These are phyloP conservation scores for Psilocybe tampanensis DNA, from an alignment of 768 basidiomycete genomes.

Conservation along the genomic window DNA sequence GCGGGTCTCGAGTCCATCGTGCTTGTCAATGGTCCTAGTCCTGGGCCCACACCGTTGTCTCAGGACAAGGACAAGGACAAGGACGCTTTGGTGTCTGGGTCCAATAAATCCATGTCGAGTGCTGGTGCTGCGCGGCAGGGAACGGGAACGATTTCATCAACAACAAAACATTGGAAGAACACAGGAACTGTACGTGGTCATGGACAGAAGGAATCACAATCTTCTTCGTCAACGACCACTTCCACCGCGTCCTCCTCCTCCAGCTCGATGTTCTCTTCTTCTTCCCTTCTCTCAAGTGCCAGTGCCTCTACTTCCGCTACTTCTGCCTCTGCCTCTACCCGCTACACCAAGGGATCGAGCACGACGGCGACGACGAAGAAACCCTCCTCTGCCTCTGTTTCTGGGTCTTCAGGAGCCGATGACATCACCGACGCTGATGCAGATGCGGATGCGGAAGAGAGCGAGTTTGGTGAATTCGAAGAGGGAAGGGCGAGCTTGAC, in stretches of 20 bases:
- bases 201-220: conserved; percentile 24
- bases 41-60: not conserved
- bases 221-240: conserved; percentile 16
- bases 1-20: conserved; percentile 38
- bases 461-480: conserved; percentile 22
- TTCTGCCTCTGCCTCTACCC: no score
- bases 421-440: not conserved
- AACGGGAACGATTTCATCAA: not conserved
- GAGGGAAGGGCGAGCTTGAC: no score
- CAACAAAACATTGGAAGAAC: not conserved
- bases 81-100: no score
- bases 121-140: not conserved
- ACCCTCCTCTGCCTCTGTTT: not conserved
- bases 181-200: conserved; percentile 9
- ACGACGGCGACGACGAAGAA: not conserved
- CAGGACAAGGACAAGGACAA: not conserved
- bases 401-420: no score
- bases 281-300: conserved; percentile 12
- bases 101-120: no score
- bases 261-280: conserved; percentile 9
- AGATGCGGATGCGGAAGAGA: conserved; percentile 7
- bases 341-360: no score
- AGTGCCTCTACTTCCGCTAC: conserved; percentile 8
- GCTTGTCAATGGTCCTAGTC: conserved; percentile 12
- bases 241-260: conserved; percentile 11